Base-by-base conservation (phyloP, 2,329 filamentous ascomycete genomes). In the Hypoxylon sp. region DNA sequence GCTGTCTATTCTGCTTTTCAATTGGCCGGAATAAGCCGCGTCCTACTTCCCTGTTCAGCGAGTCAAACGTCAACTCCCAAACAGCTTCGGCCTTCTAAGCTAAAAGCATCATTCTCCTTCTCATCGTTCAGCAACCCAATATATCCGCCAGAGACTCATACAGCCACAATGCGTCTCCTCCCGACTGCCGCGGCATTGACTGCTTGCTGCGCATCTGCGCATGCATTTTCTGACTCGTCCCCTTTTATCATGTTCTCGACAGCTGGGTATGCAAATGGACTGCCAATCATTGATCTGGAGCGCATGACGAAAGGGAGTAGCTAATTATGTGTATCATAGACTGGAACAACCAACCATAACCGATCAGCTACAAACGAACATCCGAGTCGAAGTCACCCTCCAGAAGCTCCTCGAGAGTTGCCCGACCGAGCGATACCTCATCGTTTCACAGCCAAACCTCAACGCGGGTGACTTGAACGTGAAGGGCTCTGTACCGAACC, bases 201-300 rank as follows among this genome's bases (percentile, higher is more conserved):
- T 66, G 79, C 79, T 60, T 72, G 83, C 64, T 78, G 82, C 61
- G 78, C 81, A 53, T 78, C 79, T 16, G 84, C 80, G 32, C 76
- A 84, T 55, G 92, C 90, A 17, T 94, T 96, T 71, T 85, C 83
- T 57, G 88, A 96, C 72, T 91, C 92, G 2, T 92, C 90, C 45
- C 93, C 94, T 12, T 94, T 96, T 72, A 82, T 96, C 69, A 76
- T 97, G 61, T 87, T 95, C 71, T 97, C 93, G 21, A 93, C 88
- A 34, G 82, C 88, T 57, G 78, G 86, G 92, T 96, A 86, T 66
- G 87, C 67, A 44, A 34, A 48, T 45, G 17, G 17, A 30, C 17
- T 16, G 21, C 34, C 43, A 12, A 20, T 31, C 21, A 38, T 34
- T 12, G 17, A 16, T 12, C 25, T 38, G 12, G 15, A 26, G 9